phyloP scores from a whole-genome alignment of 73 alveolate genomes.

The Stentor coeruleus region DNA sequence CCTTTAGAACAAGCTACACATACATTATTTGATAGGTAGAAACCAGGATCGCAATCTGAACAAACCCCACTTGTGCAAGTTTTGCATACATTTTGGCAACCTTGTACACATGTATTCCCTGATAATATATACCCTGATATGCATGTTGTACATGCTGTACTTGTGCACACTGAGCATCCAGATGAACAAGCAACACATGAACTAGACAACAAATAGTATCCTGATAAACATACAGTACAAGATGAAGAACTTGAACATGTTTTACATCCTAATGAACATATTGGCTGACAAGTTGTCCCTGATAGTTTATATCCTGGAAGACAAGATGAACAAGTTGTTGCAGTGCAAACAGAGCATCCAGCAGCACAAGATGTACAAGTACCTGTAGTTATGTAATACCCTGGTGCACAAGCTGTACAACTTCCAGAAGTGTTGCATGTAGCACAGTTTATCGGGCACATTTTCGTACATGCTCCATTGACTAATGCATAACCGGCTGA shows the following conservation, averaged over 20 bases:
- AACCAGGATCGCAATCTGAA: background rate
- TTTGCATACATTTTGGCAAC: background rate
- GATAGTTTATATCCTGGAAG: background rate
- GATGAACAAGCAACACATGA: background rate
- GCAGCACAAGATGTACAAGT: too few species aligned
- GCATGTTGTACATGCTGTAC: background rate
- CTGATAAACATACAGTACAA: background rate
- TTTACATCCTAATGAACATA: background rate
- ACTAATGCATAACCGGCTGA: too few species aligned
- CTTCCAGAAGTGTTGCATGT: too few species aligned
- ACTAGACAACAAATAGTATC: background rate
- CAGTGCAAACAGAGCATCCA: too few species aligned
- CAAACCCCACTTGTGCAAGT: background rate
- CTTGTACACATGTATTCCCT: background rate
- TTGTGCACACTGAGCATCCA: background rate
- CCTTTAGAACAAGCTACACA: background rate
- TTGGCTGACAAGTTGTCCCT: background rate
- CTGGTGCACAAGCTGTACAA: too few species aligned
- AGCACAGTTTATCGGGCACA: too few species aligned
- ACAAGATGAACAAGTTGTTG: background rate
- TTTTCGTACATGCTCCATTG: too few species aligned
- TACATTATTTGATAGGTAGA: background rate
- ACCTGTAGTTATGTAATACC: too few species aligned
- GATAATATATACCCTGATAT: background rate
- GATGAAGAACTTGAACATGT: background rate